phyloP scores from a whole-genome alignment of 2,329 filamentous ascomycete species.

The Pseudogymnoascus sp. region DNA sequence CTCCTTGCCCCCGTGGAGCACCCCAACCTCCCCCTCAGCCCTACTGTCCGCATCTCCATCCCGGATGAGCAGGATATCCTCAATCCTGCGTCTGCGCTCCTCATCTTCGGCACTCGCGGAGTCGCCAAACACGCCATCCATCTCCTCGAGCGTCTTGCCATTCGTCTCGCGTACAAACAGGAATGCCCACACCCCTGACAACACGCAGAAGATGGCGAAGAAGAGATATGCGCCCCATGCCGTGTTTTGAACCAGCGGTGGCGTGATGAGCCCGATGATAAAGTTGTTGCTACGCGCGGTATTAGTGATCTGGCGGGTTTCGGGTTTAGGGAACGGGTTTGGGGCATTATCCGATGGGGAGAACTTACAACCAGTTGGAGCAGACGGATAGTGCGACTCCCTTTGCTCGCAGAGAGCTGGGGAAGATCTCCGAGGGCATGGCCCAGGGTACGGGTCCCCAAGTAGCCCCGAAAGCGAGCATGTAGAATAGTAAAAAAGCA shows the following conservation, averaged over 20 bases:
- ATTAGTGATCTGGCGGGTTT: neutral
- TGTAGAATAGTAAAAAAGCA: slow-evolving; percentile 50
- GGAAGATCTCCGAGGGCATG: slow-evolving; percentile 54
- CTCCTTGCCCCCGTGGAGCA: neutral
- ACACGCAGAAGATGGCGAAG: slow-evolving; percentile 43
- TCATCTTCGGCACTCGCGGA: slow-evolving; percentile 9
- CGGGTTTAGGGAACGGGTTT: too few species aligned
- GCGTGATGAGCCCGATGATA: slow-evolving; percentile 53
- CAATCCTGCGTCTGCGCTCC: slow-evolving; percentile 6
- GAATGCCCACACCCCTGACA: slow-evolving; percentile 43
- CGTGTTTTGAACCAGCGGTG: slow-evolving; percentile 52
- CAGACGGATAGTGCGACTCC: slow-evolving; percentile 57
- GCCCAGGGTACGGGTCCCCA: slow-evolving; percentile 28
- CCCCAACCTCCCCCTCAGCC: neutral
- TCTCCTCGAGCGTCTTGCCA: slow-evolving; percentile 45
- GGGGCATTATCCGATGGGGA: neutral
- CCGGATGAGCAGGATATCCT: neutral
- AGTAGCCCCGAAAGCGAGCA: slow-evolving; percentile 45
- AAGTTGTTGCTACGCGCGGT: slow-evolving; percentile 28
- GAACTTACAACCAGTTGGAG: slow-evolving; percentile 47
- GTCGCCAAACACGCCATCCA: slow-evolving; percentile 34
- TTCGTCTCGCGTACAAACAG: slow-evolving; percentile 51
- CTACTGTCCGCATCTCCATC: neutral
- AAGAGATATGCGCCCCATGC: slow-evolving; percentile 50
- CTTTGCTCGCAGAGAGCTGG: slow-evolving; percentile 51